These are phyloP conservation scores for Apophysomyces elegans DNA, from an alignment of 371 early-diverging fungal genomes.

Conservation along the genomic window DNA sequence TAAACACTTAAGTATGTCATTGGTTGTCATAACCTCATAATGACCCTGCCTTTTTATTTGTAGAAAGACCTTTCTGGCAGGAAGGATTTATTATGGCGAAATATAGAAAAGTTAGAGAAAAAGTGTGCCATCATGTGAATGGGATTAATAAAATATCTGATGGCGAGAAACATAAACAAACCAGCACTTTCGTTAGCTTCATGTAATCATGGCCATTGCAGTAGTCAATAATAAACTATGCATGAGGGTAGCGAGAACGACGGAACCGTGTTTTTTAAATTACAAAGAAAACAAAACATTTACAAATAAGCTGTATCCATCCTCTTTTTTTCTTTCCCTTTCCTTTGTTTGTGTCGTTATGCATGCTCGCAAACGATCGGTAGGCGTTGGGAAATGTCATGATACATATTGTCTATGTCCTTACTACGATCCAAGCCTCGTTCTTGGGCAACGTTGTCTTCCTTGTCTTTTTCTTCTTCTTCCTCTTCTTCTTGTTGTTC, in stretches of 20 bases:
- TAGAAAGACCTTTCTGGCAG: slow-evolving; percentile 15
- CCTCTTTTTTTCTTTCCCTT: slow-evolving; percentile 5
- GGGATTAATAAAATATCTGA: not conserved
- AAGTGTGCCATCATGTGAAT: slow-evolving; percentile 7
- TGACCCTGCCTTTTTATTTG: slow-evolving; percentile 9
- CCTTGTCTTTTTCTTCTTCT: slow-evolving; percentile 8
- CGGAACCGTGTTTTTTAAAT: too few species aligned
- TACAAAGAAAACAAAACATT: too few species aligned
- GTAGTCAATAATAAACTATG: too few species aligned
- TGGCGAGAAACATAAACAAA: too few species aligned
- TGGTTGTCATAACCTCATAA: not conserved
- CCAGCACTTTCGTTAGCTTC: not conserved
- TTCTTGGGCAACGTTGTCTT: not conserved
- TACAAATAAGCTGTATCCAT: not conserved
- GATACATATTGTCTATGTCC: too few species aligned
- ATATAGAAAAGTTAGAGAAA: slow-evolving; percentile 14
- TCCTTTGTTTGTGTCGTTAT: too few species aligned
- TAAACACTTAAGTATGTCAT: slow-evolving; percentile 66
- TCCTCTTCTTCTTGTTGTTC: not conserved
- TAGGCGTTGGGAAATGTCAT: too few species aligned
- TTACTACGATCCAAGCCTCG: too few species aligned
- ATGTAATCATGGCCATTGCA: not conserved
- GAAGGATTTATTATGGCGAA: slow-evolving; percentile 8
- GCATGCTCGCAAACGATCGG: too few species aligned
- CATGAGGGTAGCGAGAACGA: too few species aligned